Evolutionary conservation across 805 yeast genomes (phyloP), one percentile per base, ranked within the genome.

Genomic region (Ogataea populi-albae): DNA sequence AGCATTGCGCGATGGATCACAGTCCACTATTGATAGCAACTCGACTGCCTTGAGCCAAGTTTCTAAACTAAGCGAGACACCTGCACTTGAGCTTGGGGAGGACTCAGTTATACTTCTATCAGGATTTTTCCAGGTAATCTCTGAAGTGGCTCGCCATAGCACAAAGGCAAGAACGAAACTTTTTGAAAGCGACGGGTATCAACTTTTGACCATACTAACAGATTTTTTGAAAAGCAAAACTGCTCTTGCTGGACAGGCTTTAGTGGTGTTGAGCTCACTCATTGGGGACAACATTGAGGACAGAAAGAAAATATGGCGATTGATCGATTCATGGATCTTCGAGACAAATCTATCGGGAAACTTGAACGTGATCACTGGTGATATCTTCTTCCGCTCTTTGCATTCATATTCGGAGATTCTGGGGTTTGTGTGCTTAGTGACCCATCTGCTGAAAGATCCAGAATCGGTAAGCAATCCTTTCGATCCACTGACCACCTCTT

Each of bases 21-120:
- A 36, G 3, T 26, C 19, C n/a, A 16, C 25, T 2, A 11, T 26
- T 7, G 27, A n/a, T 30, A 17, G 21, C 6, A 31, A 38, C 11
- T 12, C 29, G 3, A 25, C 38, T 1, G 16, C 40, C 3, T 25
- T 40, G 16, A 30, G 32, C 20, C 29, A 30, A 18, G 17, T 35
- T 30, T 26, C 44, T 17, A 35, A 41, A 15, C 28, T 41, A 1
- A 39, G 37, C 12, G 35, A 36, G n/a, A 28, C 32, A 16, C 37
- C 48, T 3, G 71, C 69, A 22, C 69, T 71, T 8, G 86, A 81
- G 34, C 64, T 88, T 21, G 83, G 85, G 23, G 95, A 86, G 45
- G 96, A 88, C 54, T 82, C 89, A 0, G 62, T 86, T 6, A 71
- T 86, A 6, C 78, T 85, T 35, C 65, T 88, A 5, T 73, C 89